These are phyloP conservation scores for Rubus idaeus DNA, from an alignment of 306 rosid genomes.

Conservation along the genomic window DNA sequence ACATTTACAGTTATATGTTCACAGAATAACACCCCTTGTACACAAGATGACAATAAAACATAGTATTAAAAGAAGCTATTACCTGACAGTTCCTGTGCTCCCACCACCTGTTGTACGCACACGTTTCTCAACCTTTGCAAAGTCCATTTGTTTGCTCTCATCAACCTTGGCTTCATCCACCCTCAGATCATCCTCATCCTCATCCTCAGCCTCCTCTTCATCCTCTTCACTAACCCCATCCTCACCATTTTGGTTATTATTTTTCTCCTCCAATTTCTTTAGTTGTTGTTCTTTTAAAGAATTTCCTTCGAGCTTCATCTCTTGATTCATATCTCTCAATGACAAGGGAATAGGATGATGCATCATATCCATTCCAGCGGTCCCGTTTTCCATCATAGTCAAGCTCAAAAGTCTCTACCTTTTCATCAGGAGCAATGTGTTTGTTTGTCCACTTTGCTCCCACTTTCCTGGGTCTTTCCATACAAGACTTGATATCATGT, in stretches of 20 bases:
- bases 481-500: constrained; percentile 46
- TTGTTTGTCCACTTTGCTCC: constrained; percentile 71
- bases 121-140: constrained; percentile 79
- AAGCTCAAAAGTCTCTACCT: constrained; percentile 64
- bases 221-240: constrained; percentile 29
- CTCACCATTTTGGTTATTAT: constrained; percentile 40
- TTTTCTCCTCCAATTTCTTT: constrained; percentile 56
- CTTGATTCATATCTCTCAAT: constrained; percentile 63
- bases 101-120: constrained; percentile 75
- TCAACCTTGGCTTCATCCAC: constrained; percentile 80
- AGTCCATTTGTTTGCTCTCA: constrained; percentile 71
- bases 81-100: constrained; percentile 75
- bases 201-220: constrained; percentile 48
- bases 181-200: constrained; percentile 54
- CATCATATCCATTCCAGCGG: constrained; percentile 76
- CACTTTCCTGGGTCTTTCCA: constrained; percentile 63
- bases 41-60: neutral
- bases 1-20: neutral
- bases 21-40: neutral
- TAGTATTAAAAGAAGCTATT: constrained; percentile 1
- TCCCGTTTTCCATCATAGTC: constrained; percentile 74
- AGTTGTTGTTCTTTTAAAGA: constrained; percentile 57
- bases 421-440: constrained; percentile 77
- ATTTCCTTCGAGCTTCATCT: constrained; percentile 58
- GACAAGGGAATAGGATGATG: constrained; percentile 49